A percentile compares a stretch with the other conserved stretches of the same genome.
These are phyloP conservation scores for Cytospora mali DNA, from an alignment of 2,329 filamentous ascomycete species.

Conservation along the genomic window DNA sequence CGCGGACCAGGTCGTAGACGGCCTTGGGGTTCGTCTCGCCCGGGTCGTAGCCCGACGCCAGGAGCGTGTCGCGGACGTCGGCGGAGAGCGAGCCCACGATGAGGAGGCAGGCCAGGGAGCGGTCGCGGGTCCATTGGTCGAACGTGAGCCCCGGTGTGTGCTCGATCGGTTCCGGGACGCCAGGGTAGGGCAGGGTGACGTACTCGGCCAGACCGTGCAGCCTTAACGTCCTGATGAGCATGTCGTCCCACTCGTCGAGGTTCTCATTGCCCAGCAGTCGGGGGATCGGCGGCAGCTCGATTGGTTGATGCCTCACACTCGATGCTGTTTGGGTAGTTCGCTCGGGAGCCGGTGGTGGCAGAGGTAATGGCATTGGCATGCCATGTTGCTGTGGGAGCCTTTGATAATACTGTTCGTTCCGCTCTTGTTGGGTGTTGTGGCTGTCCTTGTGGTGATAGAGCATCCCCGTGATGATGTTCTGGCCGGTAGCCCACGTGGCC, in stretches of 20 bases:
- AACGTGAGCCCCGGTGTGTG: neutral
- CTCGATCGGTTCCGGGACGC: conserved; percentile 16
- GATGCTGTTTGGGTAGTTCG: neutral
- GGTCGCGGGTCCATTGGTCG: conserved; percentile 23
- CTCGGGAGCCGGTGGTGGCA: neutral
- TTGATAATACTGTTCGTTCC: conserved; percentile 18
- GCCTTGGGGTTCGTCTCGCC: conserved; percentile 20
- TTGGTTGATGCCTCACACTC: conserved; percentile 6
- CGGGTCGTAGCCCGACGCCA: conserved; percentile 25
- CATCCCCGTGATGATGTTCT: conserved; percentile 26
- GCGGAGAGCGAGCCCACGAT: conserved; percentile 25
- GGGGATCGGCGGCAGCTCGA: conserved; percentile 21
- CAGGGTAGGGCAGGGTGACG: conserved; percentile 16
- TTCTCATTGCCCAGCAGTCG: conserved; percentile 25
- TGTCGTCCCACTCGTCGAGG: conserved; percentile 27
- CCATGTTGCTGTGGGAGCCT: conserved; percentile 11
- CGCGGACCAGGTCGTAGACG: conserved; percentile 24
- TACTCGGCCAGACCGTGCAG: conserved; percentile 23
- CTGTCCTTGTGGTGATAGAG: conserved; percentile 23
- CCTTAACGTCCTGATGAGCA: conserved; percentile 21
- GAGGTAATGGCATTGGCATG: neutral
- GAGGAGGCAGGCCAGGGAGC: conserved; percentile 25
- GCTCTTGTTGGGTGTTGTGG: conserved; percentile 10
- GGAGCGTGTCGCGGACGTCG: conserved; percentile 28
- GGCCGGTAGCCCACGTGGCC: conserved; percentile 25